Conservation (phyloP, 768 basidiomycete species). For the Rhizopogon rudus region DNA sequence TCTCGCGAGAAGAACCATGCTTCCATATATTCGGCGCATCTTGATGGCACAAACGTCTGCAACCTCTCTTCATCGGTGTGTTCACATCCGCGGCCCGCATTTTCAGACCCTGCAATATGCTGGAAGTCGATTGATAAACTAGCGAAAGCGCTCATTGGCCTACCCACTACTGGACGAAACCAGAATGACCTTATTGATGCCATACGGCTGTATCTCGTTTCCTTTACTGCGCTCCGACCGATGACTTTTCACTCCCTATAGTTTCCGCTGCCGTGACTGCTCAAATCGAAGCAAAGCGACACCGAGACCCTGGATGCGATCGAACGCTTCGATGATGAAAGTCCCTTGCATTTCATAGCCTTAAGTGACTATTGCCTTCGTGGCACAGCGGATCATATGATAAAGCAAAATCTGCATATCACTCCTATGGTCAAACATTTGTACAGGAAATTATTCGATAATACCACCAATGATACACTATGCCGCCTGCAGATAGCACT, state of each 20-base stretch:
- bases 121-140: not conserved
- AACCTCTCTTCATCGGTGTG: not conserved
- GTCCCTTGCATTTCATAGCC: not conserved
- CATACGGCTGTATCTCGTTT: not conserved
- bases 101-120: not conserved
- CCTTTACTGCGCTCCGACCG: not conserved
- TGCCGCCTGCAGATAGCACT: not conserved
- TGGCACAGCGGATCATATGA: not conserved
- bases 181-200: not conserved
- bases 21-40: not conserved
- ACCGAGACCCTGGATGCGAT: not conserved
- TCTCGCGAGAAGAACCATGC: not conserved
- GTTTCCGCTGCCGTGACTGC: not conserved
- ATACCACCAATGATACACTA: not conserved
- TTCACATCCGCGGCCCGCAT: not conserved
- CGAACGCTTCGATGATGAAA: not conserved
- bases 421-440: not conserved
- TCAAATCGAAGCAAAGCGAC: not conserved
- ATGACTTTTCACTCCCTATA: not conserved
- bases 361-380: not conserved
- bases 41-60: not conserved
- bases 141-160: not conserved
- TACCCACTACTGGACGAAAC: not conserved
- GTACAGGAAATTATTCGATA: not conserved
- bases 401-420: not conserved